Percentiles rank a stretch among this genome's conserved stretches.
Evolutionary conservation across 352 stramenopile species (phyloP).

Genomic region (Discostella stelligera): DNA sequence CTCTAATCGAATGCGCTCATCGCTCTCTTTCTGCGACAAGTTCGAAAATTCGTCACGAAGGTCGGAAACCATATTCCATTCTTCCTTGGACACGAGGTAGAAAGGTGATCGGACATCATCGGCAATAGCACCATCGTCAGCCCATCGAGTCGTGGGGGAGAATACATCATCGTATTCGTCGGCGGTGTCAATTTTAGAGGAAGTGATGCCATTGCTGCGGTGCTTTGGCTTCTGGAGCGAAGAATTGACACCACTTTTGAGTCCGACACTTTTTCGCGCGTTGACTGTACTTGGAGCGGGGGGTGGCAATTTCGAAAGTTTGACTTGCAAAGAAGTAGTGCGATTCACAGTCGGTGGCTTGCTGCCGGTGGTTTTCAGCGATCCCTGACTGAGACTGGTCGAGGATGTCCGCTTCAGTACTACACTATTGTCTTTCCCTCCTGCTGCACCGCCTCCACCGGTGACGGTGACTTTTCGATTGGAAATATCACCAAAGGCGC

Average conservation of each 20-base stretch:
- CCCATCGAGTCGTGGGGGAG: constrained; percentile 33
- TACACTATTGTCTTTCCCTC: neutral
- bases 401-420: constrained; percentile 7
- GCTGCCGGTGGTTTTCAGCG: neutral
- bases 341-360: constrained; percentile 5
- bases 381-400: neutral
- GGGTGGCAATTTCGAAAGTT: neutral
- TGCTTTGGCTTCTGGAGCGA: neutral
- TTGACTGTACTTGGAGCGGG: neutral
- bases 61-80: constrained; percentile 17
- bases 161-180: constrained; percentile 39
- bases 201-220: neutral
- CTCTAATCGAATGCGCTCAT: neutral
- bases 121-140: neutral
- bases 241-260: neutral
- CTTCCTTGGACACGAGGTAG: constrained; percentile 14
- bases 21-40: constrained; percentile 4
- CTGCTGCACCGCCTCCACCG: neutral
- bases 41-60: constrained; percentile 19
- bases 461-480: constrained; percentile 24
- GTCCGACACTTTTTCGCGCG: neutral
- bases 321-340: neutral
- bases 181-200: neutral
- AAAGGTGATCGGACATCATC: constrained; percentile 20
- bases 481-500: constrained; percentile 47